phyloP scores from a whole-genome alignment of 306 rosid species.

The Sphenostylis stenocarpa region DNA sequence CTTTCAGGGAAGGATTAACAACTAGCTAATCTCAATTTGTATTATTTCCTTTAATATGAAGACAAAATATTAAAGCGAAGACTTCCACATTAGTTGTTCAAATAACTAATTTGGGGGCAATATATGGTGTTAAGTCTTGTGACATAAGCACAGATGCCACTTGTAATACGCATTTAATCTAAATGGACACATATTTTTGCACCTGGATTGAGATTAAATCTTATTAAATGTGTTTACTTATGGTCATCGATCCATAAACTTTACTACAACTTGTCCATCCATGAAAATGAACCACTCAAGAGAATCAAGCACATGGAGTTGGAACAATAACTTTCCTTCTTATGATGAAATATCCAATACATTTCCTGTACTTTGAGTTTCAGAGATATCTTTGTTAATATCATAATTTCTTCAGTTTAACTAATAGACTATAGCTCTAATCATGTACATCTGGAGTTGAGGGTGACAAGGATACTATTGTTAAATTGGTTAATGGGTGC shows the following conservation, averaged over 20 bases:
- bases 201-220: not conserved
- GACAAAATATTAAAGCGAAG: not conserved
- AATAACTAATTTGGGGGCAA: not conserved
- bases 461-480: not conserved
- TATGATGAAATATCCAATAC: not conserved
- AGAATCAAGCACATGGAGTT: not conserved
- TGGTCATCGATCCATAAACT: not conserved
- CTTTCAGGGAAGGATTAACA: not conserved
- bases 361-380: not conserved
- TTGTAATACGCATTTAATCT: not conserved
- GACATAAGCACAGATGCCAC: not conserved
- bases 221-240: slow-evolving; percentile 2
- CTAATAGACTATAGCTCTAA: not conserved
- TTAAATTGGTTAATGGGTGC: not conserved
- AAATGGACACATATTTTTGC: not conserved
- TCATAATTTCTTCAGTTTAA: not conserved
- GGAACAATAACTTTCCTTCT: not conserved
- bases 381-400: not conserved
- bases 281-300: not conserved
- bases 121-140: not conserved
- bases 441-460: not conserved
- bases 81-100: not conserved
- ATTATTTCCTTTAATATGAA: not conserved
- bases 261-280: not conserved
- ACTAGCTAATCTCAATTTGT: not conserved